Evolutionary conservation across 73 alveolate genomes (phyloP).

Genomic region (Uronychia binucleata): DNA sequence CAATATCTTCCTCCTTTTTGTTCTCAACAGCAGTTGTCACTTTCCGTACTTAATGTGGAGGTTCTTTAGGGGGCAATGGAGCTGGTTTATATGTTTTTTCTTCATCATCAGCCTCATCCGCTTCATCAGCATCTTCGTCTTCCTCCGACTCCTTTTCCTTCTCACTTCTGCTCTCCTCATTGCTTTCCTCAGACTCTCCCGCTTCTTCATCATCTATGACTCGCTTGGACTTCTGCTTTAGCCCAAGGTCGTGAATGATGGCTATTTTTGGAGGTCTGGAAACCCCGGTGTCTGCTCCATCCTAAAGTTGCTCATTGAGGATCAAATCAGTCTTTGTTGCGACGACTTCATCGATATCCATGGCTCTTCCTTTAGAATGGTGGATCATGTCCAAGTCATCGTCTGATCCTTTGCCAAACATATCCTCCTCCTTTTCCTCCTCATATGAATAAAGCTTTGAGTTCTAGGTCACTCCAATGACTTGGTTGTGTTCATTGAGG

Average conservation of each 20-base stretch:
- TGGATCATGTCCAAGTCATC: no score
- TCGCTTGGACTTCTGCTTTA: neutral
- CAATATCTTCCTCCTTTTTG: no score
- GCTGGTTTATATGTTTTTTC: no score
- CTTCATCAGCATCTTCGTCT: no score
- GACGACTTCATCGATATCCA: neutral
- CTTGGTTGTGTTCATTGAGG: neutral
- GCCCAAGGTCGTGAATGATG: neutral
- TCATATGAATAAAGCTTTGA: neutral
- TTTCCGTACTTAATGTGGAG: no score
- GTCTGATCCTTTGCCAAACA: neutral
- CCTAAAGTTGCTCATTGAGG: neutral
- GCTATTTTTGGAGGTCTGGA: slow-evolving; percentile 2
- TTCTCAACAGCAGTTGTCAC: no score
- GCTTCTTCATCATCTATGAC: neutral
- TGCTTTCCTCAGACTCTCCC: neutral
- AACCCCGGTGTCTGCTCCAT: neutral
- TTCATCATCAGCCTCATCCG: no score
- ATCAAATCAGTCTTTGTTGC: neutral
- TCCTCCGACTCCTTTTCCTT: no score
- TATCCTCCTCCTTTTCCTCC: neutral
- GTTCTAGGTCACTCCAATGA: neutral
- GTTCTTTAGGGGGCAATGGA: no score
- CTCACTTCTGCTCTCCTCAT: no score
- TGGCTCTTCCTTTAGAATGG: neutral